A percentile compares a stretch with the other conserved stretches of the same genome.
These are phyloP conservation scores for Xerocomus brunneocitrinus DNA, from an alignment of 768 basidiomycete species.

Conservation along the genomic window DNA sequence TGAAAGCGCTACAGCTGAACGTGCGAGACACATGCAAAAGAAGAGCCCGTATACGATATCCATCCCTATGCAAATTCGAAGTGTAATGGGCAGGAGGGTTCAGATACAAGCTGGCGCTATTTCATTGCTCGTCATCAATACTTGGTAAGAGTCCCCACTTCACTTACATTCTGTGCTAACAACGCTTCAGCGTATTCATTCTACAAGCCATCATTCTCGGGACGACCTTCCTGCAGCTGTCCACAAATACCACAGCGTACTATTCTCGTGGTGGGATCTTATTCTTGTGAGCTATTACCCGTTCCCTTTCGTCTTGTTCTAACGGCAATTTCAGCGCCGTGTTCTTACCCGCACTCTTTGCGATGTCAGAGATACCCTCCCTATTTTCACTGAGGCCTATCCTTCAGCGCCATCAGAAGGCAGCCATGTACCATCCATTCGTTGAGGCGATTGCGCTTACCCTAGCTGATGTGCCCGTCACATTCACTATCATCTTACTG, in stretches of 20 bases:
- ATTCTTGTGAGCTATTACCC: conserved; percentile 56
- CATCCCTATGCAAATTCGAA: conserved; percentile 42
- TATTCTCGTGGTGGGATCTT: conserved; percentile 76
- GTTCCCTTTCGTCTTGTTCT: background rate
- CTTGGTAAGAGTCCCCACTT: conserved; percentile 10
- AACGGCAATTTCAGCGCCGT: conserved; percentile 38
- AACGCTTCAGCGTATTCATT: conserved; percentile 34
- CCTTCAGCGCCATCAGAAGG: conserved; percentile 38
- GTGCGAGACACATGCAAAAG: conserved; percentile 42
- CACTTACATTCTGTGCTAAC: background rate
- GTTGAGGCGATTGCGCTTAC: conserved; percentile 44
- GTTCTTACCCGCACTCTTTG: conserved; percentile 53
- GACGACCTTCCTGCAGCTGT: conserved; percentile 45
- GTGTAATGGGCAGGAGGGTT: conserved; percentile 44
- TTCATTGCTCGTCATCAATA: conserved; percentile 29
- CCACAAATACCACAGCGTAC: conserved; percentile 31
- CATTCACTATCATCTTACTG: conserved; percentile 32
- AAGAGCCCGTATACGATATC: conserved; percentile 48
- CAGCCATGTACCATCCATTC: conserved; percentile 50
- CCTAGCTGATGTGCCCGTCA: conserved; percentile 44
- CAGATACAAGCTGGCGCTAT: conserved; percentile 43
- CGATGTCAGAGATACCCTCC: conserved; percentile 56
- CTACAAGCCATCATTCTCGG: conserved; percentile 32
- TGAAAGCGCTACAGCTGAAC: conserved; percentile 50
- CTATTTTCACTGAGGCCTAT: conserved; percentile 44